Conservation (phyloP, 129 eudicot species). For the Logfia minima region DNA sequence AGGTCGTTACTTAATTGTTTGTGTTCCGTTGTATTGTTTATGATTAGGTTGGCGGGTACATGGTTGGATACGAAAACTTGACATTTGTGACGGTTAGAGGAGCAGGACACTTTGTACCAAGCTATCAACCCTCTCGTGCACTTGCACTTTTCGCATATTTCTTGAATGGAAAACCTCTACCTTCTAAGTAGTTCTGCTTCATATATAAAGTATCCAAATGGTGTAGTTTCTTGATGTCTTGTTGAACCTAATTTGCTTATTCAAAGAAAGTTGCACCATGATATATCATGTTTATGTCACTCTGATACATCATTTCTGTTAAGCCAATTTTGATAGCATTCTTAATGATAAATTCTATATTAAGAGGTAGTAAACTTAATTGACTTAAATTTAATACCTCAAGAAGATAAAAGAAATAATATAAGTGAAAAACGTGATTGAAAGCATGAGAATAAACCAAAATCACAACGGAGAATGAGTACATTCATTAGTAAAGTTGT, state of each 20-base stretch:
- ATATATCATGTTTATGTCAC: background rate
- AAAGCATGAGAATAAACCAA: slow-evolving; percentile 31
- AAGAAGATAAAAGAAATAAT: background rate
- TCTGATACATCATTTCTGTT: background rate
- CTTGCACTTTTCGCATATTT: slow-evolving; percentile 42
- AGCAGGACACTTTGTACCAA: slow-evolving; percentile 62
- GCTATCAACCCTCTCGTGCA: slow-evolving; percentile 57
- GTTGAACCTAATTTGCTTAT: slow-evolving; percentile 1
- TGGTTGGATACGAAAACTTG: slow-evolving; percentile 47
- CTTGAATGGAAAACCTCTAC: slow-evolving; percentile 49
- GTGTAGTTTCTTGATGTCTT: background rate
- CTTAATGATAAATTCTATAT: no score
- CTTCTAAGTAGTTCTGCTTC: slow-evolving; percentile 6
- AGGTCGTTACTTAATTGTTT: background rate
- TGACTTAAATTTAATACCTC: background rate
- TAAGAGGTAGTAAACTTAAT: background rate
- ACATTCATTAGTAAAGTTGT: slow-evolving; percentile 46
- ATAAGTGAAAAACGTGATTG: slow-evolving; percentile 26
- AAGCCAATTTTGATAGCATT: no score
- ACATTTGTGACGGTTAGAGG: slow-evolving; percentile 58
- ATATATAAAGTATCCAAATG: background rate
- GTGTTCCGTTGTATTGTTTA: background rate
- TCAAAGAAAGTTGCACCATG: slow-evolving; percentile 11
- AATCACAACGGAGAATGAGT: slow-evolving; percentile 31
- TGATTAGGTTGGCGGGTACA: slow-evolving; percentile 58